Evolutionary conservation across 352 stramenopile genomes (phyloP), one percentile per base, ranked within the genome.

Genomic region (Phytopythium ostracodes): DNA sequence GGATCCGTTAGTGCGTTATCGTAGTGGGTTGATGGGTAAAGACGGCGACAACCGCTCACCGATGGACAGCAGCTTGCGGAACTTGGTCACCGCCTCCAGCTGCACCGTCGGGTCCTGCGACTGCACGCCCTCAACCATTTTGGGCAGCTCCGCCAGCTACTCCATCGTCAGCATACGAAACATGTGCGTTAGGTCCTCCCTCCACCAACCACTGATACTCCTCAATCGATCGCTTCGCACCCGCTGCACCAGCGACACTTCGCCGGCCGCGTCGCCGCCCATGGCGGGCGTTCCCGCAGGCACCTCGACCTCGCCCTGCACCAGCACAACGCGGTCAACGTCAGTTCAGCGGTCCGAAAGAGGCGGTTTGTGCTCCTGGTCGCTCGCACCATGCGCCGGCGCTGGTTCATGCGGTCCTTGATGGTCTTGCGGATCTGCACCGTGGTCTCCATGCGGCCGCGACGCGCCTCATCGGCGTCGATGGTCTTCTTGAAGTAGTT

Each of bases 1-100:
- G 12, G 53, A 25, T 44, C 14, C 5, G 33, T 44, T 62, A 60
- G 54, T 27, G 25, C n/a, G 29, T 2, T 11, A 22, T 15, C 22
- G 31, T 29, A 10, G 10, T 22, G 6, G 2, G 14, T 27, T 11
- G 8, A 31, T 38, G 11, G 3, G 14, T n/a, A n/a, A n/a, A 33
- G 46, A 29, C 8, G 20, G 17, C 31, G 44, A 17, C 43, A 35
- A 11, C 38, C n/a, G 22, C 71, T 62, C 70, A 97, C 90, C 91
- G 67, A 99, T 99, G 43, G 94, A 99, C 10, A 99, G 81, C 17
- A 99, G 77, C 62, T 98, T 98, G 72, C 98, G 94, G 77, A 99
- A 99, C 71, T 98, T 97, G 55, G 96, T 99, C 38, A 98, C 98
- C 33, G 94, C 96, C 60, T 98, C 92, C n/a, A 98, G 89, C 68